phyloP scores from a whole-genome alignment of 345 rosid species.

The Aquilaria yunnanensis region DNA sequence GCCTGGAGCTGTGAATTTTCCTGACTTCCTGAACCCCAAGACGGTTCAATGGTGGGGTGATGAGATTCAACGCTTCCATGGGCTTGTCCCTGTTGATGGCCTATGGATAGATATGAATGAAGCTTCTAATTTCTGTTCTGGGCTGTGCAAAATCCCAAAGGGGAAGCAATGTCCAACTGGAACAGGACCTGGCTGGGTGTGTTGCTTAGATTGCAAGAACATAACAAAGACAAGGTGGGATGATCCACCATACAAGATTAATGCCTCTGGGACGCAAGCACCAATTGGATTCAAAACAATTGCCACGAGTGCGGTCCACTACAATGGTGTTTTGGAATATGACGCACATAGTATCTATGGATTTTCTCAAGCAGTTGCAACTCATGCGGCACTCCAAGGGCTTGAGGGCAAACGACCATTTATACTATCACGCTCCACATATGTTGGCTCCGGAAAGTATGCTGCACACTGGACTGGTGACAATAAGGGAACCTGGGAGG shows the following conservation, averaged over 20 bases:
- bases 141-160: constrained; percentile 63
- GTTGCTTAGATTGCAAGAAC: constrained; percentile 98
- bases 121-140: constrained; percentile 85
- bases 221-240: constrained; percentile 87
- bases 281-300: constrained; percentile 91
- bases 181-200: constrained; percentile 87
- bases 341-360: constrained; percentile 95
- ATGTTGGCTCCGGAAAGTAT: constrained; percentile 84
- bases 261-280: constrained; percentile 65
- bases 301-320: constrained; percentile 90
- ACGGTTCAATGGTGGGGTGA: constrained; percentile 93
- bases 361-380: constrained; percentile 81
- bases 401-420: constrained; percentile 89
- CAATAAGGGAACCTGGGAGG: constrained; percentile 88
- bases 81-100: constrained; percentile 86
- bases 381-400: constrained; percentile 73
- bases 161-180: constrained; percentile 69
- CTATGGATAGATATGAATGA: constrained; percentile 99
- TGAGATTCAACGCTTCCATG: constrained; percentile 82
- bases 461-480: constrained; percentile 99
- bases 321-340: constrained; percentile 83
- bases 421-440: constrained; percentile 79
- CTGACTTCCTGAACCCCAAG: constrained; percentile 94
- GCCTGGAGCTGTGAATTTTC: constrained; percentile 96
- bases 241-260: constrained; percentile 94